phyloP scores from a whole-genome alignment of 2,329 filamentous ascomycete genomes.

The Capronia epimyces region DNA sequence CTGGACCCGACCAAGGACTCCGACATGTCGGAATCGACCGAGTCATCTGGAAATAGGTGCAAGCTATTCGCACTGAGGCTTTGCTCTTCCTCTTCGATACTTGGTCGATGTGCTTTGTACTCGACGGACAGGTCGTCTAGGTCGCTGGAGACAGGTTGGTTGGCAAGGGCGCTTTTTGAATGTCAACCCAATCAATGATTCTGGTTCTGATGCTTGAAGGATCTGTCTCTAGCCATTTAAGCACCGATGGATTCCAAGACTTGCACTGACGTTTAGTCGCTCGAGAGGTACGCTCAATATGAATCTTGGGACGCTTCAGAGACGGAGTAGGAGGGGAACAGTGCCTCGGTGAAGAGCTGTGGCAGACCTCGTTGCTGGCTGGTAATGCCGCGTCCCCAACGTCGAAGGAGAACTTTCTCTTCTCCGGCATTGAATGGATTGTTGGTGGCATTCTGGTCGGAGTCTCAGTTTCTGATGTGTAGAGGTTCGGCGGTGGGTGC shows the following conservation, averaged over 20 bases:
- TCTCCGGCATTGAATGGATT: not conserved
- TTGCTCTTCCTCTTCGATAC: constrained; percentile 1
- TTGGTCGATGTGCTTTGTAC: not conserved
- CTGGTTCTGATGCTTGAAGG: not conserved
- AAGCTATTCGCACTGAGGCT: not conserved
- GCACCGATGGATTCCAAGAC: not conserved
- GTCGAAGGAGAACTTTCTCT: not conserved
- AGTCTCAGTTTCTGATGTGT: not conserved
- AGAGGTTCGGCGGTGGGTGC: not conserved
- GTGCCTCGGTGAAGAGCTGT: not conserved
- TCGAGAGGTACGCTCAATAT: not conserved
- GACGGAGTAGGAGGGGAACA: not conserved
- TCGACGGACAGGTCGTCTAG: not conserved
- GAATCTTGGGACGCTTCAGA: not conserved
- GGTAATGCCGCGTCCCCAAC: not conserved
- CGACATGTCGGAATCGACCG: not conserved
- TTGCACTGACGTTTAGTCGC: not conserved
- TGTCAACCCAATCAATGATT: not conserved
- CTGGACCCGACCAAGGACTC: not conserved
- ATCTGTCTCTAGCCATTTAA: not conserved
- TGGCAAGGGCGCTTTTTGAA: not conserved
- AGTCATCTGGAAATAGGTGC: not conserved
- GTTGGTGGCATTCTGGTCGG: not conserved
- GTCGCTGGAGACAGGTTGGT: not conserved
- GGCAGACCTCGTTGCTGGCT: not conserved